A percentile compares a stretch with the other conserved stretches of the same genome.
These are phyloP conservation scores for Gossypium trilobum DNA, from an alignment of 441 rosid genomes.

Conservation along the genomic window DNA sequence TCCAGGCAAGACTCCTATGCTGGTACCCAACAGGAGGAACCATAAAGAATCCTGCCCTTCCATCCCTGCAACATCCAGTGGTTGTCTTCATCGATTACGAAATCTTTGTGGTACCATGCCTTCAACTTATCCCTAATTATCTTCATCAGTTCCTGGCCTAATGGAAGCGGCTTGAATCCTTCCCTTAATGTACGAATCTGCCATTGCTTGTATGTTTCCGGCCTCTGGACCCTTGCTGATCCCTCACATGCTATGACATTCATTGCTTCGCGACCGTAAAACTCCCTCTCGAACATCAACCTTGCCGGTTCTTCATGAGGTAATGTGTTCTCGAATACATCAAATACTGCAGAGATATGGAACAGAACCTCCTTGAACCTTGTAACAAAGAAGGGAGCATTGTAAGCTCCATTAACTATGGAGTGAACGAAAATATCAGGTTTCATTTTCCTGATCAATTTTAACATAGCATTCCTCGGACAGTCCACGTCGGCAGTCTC, in stretches of 20 bases:
- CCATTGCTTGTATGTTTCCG: slow-evolving; percentile 80
- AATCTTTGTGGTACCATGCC: slow-evolving; percentile 58
- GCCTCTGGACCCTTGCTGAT: slow-evolving; percentile 53
- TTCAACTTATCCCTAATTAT: slow-evolving; percentile 31
- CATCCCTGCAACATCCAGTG: slow-evolving; percentile 71
- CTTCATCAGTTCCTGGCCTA: slow-evolving; percentile 33
- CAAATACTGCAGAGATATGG: slow-evolving; percentile 54
- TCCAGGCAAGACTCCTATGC: slow-evolving; percentile 14
- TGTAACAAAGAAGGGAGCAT: slow-evolving; percentile 57
- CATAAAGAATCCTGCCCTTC: slow-evolving; percentile 64
- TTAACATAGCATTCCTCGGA: slow-evolving; percentile 46
- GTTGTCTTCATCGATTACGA: slow-evolving; percentile 46
- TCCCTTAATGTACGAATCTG: slow-evolving; percentile 48
- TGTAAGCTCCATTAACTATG: slow-evolving; percentile 45
- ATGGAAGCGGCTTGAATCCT: slow-evolving; percentile 51
- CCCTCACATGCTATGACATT: slow-evolving; percentile 70
- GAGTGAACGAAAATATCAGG: slow-evolving; percentile 46
- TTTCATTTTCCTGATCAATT: slow-evolving; percentile 52
- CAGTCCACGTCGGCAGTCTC: slow-evolving; percentile 46
- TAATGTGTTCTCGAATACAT: slow-evolving; percentile 48
- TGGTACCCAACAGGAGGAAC: slow-evolving; percentile 61
- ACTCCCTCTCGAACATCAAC: slow-evolving; percentile 49
- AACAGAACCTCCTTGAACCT: slow-evolving; percentile 70
- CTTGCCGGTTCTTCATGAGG: slow-evolving; percentile 42
- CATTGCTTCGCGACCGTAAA: slow-evolving; percentile 50